A percentile compares a stretch with the other conserved stretches of the same genome.
Conservation (phyloP, 805 yeast genomes). For the Schizosaccharomyces cryophilus region DNA sequence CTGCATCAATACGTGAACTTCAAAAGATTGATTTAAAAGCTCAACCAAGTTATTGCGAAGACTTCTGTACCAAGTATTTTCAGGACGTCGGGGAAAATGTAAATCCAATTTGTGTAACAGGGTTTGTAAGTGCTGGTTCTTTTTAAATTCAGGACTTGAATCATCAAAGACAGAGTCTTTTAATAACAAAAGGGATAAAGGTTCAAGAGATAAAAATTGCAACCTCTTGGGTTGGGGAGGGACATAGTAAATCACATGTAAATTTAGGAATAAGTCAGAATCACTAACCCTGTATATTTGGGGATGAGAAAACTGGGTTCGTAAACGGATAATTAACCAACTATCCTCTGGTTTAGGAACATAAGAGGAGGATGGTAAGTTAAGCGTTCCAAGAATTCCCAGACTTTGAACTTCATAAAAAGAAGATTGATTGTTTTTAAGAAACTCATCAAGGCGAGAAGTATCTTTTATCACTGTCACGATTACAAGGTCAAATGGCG, state of each 20-base stretch:
- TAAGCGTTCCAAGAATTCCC: constrained; percentile 6
- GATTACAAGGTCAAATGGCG: constrained; percentile 8
- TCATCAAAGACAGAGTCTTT: constrained; percentile 12
- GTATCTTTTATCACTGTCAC: constrained; percentile 3
- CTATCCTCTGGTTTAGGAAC: background rate
- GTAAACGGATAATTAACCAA: background rate
- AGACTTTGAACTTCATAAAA: background rate
- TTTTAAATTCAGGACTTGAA: constrained; percentile 11
- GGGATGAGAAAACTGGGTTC: background rate
- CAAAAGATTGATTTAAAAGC: constrained; percentile 16
- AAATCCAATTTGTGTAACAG: constrained; percentile 8
- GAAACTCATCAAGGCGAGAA: background rate
- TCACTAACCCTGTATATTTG: background rate
- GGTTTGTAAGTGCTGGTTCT: constrained; percentile 4
- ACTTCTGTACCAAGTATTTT: constrained; percentile 1
- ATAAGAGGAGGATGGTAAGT: background rate
- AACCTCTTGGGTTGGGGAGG: constrained; percentile 48
- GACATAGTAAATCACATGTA: constrained; percentile 27
- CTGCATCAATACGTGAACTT: constrained; percentile 12
- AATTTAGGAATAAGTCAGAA: background rate
- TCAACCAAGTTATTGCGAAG: constrained; percentile 11
- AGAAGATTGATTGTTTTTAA: background rate
- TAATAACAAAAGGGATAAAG: constrained; percentile 36
- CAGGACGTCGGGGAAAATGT: constrained; percentile 9
- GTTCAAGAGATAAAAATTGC: constrained; percentile 56